A percentile compares a stretch with the other conserved stretches of the same genome.
These are phyloP conservation scores for Microdochium paspali DNA, from an alignment of 2,329 filamentous ascomycete genomes.

Conservation along the genomic window DNA sequence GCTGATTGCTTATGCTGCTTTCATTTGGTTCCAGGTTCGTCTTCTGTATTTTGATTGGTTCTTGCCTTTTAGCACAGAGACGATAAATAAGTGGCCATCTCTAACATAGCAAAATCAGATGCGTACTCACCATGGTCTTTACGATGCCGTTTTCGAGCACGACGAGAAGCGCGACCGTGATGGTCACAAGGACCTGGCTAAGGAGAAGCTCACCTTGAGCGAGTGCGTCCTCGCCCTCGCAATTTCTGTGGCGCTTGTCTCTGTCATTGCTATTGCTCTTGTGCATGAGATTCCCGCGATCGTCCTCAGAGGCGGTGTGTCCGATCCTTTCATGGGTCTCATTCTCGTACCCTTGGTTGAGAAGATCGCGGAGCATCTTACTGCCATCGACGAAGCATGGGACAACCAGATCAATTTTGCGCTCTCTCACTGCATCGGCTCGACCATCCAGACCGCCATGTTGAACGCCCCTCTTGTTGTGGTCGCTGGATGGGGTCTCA, in stretches of 20 bases:
- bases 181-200: constrained; percentile 45
- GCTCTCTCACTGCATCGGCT: constrained; percentile 74
- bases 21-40: constrained; percentile 53
- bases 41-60: background rate
- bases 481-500: constrained; percentile 72
- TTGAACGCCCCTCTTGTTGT: constrained; percentile 80
- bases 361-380: constrained; percentile 79
- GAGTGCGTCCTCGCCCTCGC: constrained; percentile 60
- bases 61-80: background rate
- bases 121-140: constrained; percentile 68
- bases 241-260: constrained; percentile 58
- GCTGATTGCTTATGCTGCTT: constrained; percentile 58
- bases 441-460: constrained; percentile 81
- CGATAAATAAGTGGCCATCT: background rate
- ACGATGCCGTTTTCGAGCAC: constrained; percentile 61
- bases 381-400: constrained; percentile 76
- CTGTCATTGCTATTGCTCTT: constrained; percentile 63
- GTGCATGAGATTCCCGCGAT: constrained; percentile 62
- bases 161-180: constrained; percentile 63
- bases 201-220: constrained; percentile 64
- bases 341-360: constrained; percentile 77
- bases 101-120: constrained; percentile 20
- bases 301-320: constrained; percentile 32
- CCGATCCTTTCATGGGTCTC: constrained; percentile 52
- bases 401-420: constrained; percentile 80